Conservation (phyloP, 495 filamentous ascomycete genomes). For the Parachaetomium inaequale region DNA sequence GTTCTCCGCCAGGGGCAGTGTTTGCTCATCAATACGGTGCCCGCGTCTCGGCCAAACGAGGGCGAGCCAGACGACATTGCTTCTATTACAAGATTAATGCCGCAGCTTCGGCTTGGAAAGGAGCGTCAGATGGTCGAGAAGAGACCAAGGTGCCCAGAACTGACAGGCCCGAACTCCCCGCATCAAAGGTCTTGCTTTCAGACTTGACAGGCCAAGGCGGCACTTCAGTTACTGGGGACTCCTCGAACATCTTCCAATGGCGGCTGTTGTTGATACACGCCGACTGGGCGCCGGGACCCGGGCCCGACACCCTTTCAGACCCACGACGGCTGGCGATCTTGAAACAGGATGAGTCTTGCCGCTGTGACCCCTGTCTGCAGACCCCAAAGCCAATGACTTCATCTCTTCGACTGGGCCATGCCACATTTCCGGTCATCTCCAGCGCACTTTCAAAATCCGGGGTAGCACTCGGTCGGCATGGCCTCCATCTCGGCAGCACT, state of each 20-base stretch:
- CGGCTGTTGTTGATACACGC: background rate
- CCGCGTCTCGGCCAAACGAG: no score
- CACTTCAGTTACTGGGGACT: no score
- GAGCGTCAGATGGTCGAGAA: no score
- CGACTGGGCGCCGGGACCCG: background rate
- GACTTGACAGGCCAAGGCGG: background rate
- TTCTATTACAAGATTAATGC: no score
- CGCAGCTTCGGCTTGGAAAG: no score
- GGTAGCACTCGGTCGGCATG: background rate
- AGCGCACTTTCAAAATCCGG: conserved; percentile 2
- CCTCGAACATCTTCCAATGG: no score
- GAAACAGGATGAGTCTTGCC: background rate
- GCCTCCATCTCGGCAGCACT: background rate
- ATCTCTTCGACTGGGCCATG: background rate
- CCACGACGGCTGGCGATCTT: background rate
- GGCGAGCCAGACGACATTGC: no score
- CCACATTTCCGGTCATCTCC: background rate
- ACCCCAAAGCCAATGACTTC: background rate
- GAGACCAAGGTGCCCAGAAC: no score
- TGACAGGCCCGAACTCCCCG: no score
- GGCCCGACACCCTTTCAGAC: background rate
- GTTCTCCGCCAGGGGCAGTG: no score
- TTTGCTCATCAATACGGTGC: no score
- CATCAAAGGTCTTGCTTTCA: no score
- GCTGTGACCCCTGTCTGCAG: background rate